A percentile compares a stretch with the other conserved stretches of the same genome.
phyloP scores from a whole-genome alignment of 139 green algal genomes.

The Chlamydomonas sp. region DNA sequence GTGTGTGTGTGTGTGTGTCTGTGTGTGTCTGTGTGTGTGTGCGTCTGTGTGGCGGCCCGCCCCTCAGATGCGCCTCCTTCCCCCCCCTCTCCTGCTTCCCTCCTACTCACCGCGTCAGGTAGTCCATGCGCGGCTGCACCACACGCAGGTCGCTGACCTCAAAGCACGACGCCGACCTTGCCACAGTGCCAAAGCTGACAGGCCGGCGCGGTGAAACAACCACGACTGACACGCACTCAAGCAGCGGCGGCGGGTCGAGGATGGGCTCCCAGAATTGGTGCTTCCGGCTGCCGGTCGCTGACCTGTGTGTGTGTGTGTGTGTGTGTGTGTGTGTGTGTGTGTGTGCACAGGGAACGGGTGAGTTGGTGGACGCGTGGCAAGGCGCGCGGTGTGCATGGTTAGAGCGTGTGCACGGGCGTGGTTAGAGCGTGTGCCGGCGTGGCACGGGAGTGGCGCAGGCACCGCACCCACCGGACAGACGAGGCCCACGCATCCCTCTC shows the following conservation, averaged over 20 bases:
- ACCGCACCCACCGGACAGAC: constrained; percentile 19
- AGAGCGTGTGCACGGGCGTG: not conserved
- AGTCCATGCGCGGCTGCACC: constrained; percentile 37
- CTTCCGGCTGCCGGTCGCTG: constrained; percentile 19
- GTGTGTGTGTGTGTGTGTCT: too few relatives aligned
- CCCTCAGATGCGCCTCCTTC: too few relatives aligned
- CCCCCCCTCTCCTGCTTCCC: too few relatives aligned
- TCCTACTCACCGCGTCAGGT: constrained; percentile 27
- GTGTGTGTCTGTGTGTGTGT: too few relatives aligned
- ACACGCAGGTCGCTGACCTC: constrained; percentile 53
- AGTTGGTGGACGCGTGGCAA: not conserved
- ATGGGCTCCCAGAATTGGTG: constrained; percentile 33
- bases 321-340: not conserved
- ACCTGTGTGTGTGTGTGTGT: too few relatives aligned
- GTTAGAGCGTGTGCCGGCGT: not conserved
- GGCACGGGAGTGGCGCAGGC: not conserved
- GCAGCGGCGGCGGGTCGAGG: constrained; percentile 39
- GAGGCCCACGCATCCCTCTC: constrained; percentile 23
- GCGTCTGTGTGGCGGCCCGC: too few relatives aligned
- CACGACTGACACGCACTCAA: constrained; percentile 34
- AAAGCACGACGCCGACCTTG: constrained; percentile 36
- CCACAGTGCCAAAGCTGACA: constrained; percentile 46
- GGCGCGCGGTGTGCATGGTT: not conserved
- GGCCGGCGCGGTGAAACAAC: constrained; percentile 34
- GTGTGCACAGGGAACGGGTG: not conserved